Conservation (phyloP, 345 rosid genomes). For the Pseudoturritis turrita region DNA sequence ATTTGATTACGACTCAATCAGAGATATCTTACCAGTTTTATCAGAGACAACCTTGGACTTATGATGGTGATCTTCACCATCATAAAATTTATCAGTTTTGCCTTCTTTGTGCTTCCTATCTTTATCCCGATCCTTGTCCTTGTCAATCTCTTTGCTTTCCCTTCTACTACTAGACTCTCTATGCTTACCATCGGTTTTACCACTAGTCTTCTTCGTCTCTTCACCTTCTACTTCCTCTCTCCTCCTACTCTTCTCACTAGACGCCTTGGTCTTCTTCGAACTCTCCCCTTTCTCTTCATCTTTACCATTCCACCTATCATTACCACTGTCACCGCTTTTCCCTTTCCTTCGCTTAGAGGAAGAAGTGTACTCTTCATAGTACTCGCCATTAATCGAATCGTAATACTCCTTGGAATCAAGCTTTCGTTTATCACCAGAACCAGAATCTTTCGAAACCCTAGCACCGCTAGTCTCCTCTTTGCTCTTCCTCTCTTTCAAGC, state of each 20-base stretch:
- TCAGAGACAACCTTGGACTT: slow-evolving; percentile 43
- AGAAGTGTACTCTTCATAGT: slow-evolving; percentile 46
- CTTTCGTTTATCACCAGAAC: slow-evolving; percentile 62
- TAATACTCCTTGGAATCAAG: slow-evolving; percentile 44
- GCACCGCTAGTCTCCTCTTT: slow-evolving; percentile 47
- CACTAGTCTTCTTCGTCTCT: slow-evolving; percentile 48
- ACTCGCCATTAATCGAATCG: slow-evolving; percentile 58
- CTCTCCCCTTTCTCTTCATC: slow-evolving; percentile 49
- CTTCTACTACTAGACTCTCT: slow-evolving; percentile 58
- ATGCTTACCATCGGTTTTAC: slow-evolving; percentile 63
- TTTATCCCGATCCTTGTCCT: slow-evolving; percentile 40
- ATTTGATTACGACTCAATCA: neutral
- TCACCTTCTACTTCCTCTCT: slow-evolving; percentile 52
- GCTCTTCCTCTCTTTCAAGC: slow-evolving; percentile 56
- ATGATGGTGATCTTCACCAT: slow-evolving; percentile 43
- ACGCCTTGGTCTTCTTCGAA: slow-evolving; percentile 52
- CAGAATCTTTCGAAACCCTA: slow-evolving; percentile 60
- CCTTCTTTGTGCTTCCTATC: slow-evolving; percentile 56
- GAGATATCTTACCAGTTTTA: slow-evolving; percentile 62
- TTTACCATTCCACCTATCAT: slow-evolving; percentile 78
- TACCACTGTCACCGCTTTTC: slow-evolving; percentile 46
- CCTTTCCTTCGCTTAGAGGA: slow-evolving; percentile 73
- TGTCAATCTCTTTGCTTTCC: slow-evolving; percentile 50
- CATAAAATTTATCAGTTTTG: slow-evolving; percentile 48
- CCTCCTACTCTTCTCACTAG: slow-evolving; percentile 63